Percentiles rank a stretch among this genome's conserved stretches.
phyloP scores from a whole-genome alignment of 2,329 filamentous ascomycete genomes.

The Aureobasidium sp. region DNA sequence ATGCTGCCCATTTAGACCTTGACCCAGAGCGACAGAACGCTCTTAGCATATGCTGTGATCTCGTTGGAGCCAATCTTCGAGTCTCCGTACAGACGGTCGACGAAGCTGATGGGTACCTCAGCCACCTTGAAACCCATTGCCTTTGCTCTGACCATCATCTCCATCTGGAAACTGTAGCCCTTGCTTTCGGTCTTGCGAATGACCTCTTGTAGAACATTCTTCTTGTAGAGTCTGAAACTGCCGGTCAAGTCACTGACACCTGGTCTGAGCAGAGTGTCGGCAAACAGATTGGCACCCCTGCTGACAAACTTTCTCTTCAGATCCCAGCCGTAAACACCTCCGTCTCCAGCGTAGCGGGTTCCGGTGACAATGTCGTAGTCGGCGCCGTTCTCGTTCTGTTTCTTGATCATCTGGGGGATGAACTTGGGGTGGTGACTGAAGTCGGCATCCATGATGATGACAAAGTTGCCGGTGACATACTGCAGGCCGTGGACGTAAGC shows the following conservation, averaged over 20 bases:
- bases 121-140: conserved; percentile 89
- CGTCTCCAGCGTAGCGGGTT: conserved; percentile 79
- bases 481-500: conserved; percentile 93
- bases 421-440: conserved; percentile 99
- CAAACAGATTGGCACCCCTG: conserved; percentile 87
- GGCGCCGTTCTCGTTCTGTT: conserved; percentile 64
- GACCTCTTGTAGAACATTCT: conserved; percentile 76
- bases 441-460: conserved; percentile 99
- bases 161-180: conserved; percentile 99
- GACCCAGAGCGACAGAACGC: conserved; percentile 40
- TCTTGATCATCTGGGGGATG: conserved; percentile 84
- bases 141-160: conserved; percentile 97
- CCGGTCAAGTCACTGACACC: conserved; percentile 95
- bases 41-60: conserved; percentile 91
- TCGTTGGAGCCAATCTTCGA: conserved; percentile 90
- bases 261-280: conserved; percentile 84
- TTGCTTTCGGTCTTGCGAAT: conserved; percentile 89
- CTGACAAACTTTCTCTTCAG: conserved; percentile 69
- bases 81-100: conserved; percentile 91
- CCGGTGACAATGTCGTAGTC: conserved; percentile 96
- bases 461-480: conserved; percentile 83
- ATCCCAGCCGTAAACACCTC: conserved; percentile 93
- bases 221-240: conserved; percentile 92
- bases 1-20: conserved; percentile 32
- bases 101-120: conserved; percentile 94